Base-by-base conservation (phyloP, 805 yeast genomes). In the Myxozyma neglecta region DNA sequence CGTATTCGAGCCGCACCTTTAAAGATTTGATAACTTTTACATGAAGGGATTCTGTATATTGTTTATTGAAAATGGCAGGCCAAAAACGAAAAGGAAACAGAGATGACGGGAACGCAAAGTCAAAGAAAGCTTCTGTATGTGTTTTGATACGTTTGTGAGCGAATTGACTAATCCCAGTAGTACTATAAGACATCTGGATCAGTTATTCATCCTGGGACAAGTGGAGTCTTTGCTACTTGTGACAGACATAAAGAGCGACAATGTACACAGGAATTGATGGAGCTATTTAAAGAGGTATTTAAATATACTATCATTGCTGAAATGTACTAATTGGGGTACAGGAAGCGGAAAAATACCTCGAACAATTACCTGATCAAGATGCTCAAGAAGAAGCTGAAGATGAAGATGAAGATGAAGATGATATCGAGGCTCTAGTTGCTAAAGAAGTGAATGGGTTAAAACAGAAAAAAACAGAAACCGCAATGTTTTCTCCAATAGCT, bases 191-290 rank as follows among this genome's bases (percentile, higher is more conserved):
- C 63, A 7, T 53, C 67, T 7, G 24, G 29, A 42, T 52, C 66
- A 20, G 48, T 59, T 1, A 64, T 64, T 24, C 67, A 59, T n/a
- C 67, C 67, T 0, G 87, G 87, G 44, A 88, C 94, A 57, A 77
- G 86, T 43, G 99, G 99, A 0, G 80, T 94, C 0, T 94, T 89
- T 74, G 96, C 91, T 11, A 89, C 98, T 0, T 93, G 97, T 74
- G 83, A 85, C 53, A 81, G 97, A 68, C 87, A 88, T 43, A 85
- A 86, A 61, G 99, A 94, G 73, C 80, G 80, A 57, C 85, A 82
- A 56, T 90, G 96, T 63, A 81, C 87, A n/a, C 84, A 84, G 65
- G 97, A 91, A 72, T 75, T 91, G 68, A 79, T 82, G 63, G 73
- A 77, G 59, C 71, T 90, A 9, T 80, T 91, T 46, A 75, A 77